Percentiles rank a stretch among this genome's conserved stretches.
phyloP scores from a whole-genome alignment of 768 basidiomycete species.

The Panus rudis region DNA sequence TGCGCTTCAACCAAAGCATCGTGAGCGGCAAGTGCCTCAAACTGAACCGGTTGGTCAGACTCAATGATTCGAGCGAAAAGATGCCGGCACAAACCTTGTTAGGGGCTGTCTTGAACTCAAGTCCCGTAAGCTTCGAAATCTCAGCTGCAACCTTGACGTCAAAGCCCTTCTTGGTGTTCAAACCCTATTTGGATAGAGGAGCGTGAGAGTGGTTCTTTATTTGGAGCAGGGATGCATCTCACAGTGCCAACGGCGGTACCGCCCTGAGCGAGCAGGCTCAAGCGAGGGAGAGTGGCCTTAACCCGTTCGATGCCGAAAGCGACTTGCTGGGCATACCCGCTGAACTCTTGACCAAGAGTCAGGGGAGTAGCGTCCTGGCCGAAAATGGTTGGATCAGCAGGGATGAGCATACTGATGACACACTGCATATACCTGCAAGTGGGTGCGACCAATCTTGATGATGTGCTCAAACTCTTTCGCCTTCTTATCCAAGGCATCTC shows the following conservation, averaged over 20 bases:
- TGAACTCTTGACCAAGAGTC: slow-evolving; percentile 98
- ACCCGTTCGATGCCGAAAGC: slow-evolving; percentile 85
- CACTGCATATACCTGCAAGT: slow-evolving; percentile 70
- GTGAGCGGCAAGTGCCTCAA: slow-evolving; percentile 96
- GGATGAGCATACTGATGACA: neutral
- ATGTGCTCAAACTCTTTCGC: slow-evolving; percentile 80
- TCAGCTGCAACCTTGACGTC: slow-evolving; percentile 91
- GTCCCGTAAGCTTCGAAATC: slow-evolving; percentile 84
- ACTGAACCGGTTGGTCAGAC: slow-evolving; percentile 40
- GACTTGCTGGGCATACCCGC: slow-evolving; percentile 94
- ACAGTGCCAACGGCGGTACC: slow-evolving; percentile 99
- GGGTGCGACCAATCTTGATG: slow-evolving; percentile 98
- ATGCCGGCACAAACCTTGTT: slow-evolving; percentile 68
- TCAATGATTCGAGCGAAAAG: neutral
- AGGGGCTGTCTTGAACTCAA: slow-evolving; percentile 92
- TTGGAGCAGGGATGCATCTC: slow-evolving; percentile 22
- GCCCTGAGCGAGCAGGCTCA: slow-evolving; percentile 90
- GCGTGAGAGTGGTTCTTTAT: slow-evolving; percentile 2
- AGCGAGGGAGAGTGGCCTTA: slow-evolving; percentile 72
- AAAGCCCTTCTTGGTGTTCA: slow-evolving; percentile 96
- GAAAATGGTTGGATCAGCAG: neutral
- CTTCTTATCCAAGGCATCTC: slow-evolving; percentile 80
- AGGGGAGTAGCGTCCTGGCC: slow-evolving; percentile 90
- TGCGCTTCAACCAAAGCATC: slow-evolving; percentile 97
- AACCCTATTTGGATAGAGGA: slow-evolving; percentile 65